Percentiles rank a stretch among this genome's conserved stretches.
Conservation (phyloP, 2,329 filamentous ascomycete species). For the Davidsoniella eucalypti region DNA sequence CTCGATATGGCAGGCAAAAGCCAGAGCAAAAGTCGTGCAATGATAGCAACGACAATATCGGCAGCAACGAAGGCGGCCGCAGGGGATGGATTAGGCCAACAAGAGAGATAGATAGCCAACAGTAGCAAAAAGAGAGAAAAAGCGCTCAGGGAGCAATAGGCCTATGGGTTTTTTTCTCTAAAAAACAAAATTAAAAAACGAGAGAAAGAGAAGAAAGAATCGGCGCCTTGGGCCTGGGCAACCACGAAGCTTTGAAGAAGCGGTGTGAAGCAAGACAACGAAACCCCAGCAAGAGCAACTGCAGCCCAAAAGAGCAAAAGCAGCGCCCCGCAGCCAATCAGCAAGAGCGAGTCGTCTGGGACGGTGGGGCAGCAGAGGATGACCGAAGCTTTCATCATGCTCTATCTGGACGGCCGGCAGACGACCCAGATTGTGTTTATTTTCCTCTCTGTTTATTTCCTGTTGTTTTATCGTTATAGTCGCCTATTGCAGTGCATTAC, state of each 20-base stretch:
- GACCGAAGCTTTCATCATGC: not conserved
- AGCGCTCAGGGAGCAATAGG: not conserved
- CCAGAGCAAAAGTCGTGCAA: no score
- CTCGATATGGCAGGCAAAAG: no score
- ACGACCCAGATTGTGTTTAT: not conserved
- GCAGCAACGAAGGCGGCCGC: no score
- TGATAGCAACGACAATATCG: no score
- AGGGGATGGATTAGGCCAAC: no score
- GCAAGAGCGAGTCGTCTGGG: not conserved
- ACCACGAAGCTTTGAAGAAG: slow-evolving; percentile 11
- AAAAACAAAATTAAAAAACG: slow-evolving; percentile 1
- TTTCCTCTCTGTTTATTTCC: not conserved
- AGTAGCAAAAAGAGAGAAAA: not conserved
- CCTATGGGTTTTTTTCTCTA: not conserved
- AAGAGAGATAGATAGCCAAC: no score
- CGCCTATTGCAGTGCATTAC: no score
- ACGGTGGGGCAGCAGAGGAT: not conserved
- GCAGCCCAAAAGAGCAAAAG: slow-evolving; percentile 2
- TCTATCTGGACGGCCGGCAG: not conserved
- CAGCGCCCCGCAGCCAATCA: slow-evolving; percentile 2
- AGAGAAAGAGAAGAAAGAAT: slow-evolving; percentile 10
- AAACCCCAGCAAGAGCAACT: not conserved
- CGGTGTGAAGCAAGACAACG: slow-evolving; percentile 9
- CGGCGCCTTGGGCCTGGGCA: slow-evolving; percentile 4
- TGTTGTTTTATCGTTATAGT: not conserved